Base-by-base conservation (phyloP, 140 eudicot species). In the Erigeron philadelphicus region DNA sequence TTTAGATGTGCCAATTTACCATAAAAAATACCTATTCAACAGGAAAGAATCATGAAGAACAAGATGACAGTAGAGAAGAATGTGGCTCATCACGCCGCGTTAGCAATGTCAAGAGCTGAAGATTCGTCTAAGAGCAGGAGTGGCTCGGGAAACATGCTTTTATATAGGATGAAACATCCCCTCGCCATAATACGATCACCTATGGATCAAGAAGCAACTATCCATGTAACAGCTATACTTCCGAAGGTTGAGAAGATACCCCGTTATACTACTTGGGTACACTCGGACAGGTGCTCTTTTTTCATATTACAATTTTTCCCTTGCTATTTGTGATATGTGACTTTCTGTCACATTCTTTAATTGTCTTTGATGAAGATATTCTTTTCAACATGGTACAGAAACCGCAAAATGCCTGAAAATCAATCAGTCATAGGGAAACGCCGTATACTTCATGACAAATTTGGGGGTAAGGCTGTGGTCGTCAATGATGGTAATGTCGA, bases 361-460 rank as follows among this genome's bases (percentile, higher is more conserved):
- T 45, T 46, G 71, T 50, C 19, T 17, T 17, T 50, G 56, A 50
- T n/a, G 19, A 50, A 50, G 6, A 50, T 5, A 48, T 66, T 43
- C 54, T 53, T 44, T 76, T 79, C 48, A 52, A 68, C 77, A 61
- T 41, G 66, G 35, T 69, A 80, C 87, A 87, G 95, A 71, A 87
- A 87, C 75, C 93, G 80, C 86, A 83, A 84, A 80, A 85, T 85
- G 95, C 78, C 79, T 25, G 87, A 85, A 52, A 81, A 85, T 66
- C 88, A 87, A 61, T 87, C 97, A 16, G 89, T 87, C 43, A 78
- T 75, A 55, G 95, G 97, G 72, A 81, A 82, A 54, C 83, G 82
- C 54, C 87, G 80, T 52, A 85, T 87, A 18, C 75, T 81, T 56
- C 83, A 85, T 68, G 77, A 73, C 13, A 80, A 80, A 65, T 77